Percentiles rank a stretch among this genome's conserved stretches.
Conservation (phyloP, 164 flowering plant genomes). For the Santalum album region DNA sequence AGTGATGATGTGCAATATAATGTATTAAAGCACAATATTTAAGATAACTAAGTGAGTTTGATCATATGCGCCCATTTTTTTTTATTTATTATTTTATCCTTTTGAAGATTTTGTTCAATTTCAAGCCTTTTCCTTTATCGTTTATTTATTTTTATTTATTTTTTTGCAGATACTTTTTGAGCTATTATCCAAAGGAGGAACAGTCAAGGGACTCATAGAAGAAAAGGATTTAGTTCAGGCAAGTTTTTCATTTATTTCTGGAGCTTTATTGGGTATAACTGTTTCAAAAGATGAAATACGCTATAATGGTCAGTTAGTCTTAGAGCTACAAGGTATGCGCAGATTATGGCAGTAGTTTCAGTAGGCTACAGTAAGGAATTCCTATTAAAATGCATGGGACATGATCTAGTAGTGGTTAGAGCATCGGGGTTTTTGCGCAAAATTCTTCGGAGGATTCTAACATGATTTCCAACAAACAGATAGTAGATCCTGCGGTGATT, state of each 20-base stretch:
- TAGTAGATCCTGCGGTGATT: slow-evolving; percentile 67
- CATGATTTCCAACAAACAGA: slow-evolving; percentile 29
- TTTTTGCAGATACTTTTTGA: slow-evolving; percentile 73
- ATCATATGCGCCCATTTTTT: background rate
- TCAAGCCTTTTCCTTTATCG: too few species aligned
- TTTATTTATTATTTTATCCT: background rate
- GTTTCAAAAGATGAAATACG: background rate
- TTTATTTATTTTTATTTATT: background rate
- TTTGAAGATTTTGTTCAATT: background rate
- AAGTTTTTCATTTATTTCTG: slow-evolving; percentile 16
- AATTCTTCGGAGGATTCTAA: too few species aligned
- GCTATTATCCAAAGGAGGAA: slow-evolving; percentile 86
- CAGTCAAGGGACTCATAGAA: slow-evolving; percentile 68
- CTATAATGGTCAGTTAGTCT: background rate
- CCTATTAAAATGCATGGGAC: too few species aligned
- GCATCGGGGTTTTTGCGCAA: too few species aligned
- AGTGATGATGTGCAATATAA: too few species aligned
- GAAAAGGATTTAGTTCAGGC: slow-evolving; percentile 91
- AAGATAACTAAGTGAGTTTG: background rate
- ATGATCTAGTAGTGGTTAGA: too few species aligned
- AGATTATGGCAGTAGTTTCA: too few species aligned
- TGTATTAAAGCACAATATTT: too few species aligned
- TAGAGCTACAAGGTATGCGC: too few species aligned
- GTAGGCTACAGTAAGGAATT: too few species aligned
- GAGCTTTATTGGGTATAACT: background rate